Percentiles rank a stretch among this genome's conserved stretches.
Evolutionary conservation across 2,329 filamentous ascomycete genomes (phyloP).

Genomic region (Hypoxylon sp.): DNA sequence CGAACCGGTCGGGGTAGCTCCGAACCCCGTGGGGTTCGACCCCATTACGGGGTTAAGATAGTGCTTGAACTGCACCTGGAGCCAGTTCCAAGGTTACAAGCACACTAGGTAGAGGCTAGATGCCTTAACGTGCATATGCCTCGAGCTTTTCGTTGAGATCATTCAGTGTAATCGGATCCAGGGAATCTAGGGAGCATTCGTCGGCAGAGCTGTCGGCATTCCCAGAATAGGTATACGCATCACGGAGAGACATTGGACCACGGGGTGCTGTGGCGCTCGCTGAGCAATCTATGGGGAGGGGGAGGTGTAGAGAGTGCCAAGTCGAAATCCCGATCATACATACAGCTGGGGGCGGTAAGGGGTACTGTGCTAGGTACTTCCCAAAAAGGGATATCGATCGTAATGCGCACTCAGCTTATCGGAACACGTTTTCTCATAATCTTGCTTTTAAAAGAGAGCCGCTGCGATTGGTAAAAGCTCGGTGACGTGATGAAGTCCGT

Average conservation of each 20-base stretch:
- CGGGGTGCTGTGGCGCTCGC: conserved; percentile 3
- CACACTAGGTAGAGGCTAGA: neutral
- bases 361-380: neutral
- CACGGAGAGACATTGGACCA: conserved; percentile 4
- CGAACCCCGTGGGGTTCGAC: neutral
- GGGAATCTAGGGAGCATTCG: conserved; percentile 3
- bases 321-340: conserved; percentile 1
- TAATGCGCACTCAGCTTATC: neutral
- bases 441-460: neutral
- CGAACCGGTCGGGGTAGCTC: neutral
- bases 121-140: neutral
- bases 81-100: neutral
- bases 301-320: conserved; percentile 1
- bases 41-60: neutral
- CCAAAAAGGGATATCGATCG: neutral
- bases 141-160: neutral
- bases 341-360: neutral
- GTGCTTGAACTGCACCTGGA: neutral
- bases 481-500: neutral
- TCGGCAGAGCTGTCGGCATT: conserved; percentile 33
- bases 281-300: conserved; percentile 16
- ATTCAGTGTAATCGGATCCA: neutral
- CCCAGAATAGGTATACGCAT: neutral
- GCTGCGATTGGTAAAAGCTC: neutral
- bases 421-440: neutral